phyloP scores from a whole-genome alignment of 2,329 filamentous ascomycete genomes.

The Ophiosphaerella herpotricha region DNA sequence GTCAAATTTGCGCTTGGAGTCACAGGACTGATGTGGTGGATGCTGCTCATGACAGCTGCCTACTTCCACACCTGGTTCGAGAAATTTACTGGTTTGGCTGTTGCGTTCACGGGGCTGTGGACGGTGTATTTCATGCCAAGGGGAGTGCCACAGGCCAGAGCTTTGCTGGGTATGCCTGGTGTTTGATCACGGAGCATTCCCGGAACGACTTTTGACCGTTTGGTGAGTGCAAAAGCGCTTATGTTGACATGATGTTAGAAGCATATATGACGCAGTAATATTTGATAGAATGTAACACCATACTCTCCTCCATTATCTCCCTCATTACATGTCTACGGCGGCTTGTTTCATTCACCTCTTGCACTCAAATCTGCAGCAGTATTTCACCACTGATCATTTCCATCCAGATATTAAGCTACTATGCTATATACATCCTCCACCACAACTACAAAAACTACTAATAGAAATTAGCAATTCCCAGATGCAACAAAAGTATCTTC shows the following conservation, averaged over 20 bases:
- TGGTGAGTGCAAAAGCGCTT: no score
- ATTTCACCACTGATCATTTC: no score
- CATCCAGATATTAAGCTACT: no score
- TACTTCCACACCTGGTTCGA: slow-evolving; percentile 99
- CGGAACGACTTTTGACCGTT: neutral
- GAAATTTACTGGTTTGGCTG: slow-evolving; percentile 67
- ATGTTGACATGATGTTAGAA: slow-evolving; percentile 2
- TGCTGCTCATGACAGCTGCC: slow-evolving; percentile 97
- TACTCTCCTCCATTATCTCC: neutral
- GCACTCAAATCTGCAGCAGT: no score
- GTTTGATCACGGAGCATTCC: slow-evolving; percentile 25
- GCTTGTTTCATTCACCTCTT: no score
- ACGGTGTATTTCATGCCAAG: slow-evolving; percentile 55
- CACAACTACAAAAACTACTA: no score
- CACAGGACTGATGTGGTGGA: slow-evolving; percentile 80
- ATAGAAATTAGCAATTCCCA: no score
- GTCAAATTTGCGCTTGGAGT: slow-evolving; percentile 63
- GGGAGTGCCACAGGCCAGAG: slow-evolving; percentile 48
- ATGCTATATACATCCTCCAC: no score
- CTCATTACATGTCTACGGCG: no score
- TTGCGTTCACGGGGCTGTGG: slow-evolving; percentile 53
- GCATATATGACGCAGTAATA: slow-evolving; percentile 3
- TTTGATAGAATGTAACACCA: slow-evolving; percentile 6
- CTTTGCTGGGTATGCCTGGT: slow-evolving; percentile 54
- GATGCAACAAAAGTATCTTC: no score